Percentiles rank a stretch among this genome's conserved stretches.
These are phyloP conservation scores for Marasmius oreades DNA, from an alignment of 1,284 basidiomycete genomes.

Conservation along the genomic window DNA sequence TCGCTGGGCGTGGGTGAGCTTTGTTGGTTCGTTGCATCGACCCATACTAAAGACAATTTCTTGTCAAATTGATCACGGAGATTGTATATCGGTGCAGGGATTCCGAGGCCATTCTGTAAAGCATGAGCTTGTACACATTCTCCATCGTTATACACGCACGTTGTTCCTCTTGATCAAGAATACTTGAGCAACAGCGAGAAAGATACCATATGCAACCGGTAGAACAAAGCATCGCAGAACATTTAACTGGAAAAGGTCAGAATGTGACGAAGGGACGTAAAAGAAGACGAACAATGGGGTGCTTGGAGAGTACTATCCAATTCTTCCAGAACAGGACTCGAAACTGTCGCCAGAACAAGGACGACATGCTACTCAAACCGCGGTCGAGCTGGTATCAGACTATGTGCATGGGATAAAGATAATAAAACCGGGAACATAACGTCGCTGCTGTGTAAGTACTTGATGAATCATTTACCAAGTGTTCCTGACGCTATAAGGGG, in stretches of 20 bases:
- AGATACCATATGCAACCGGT: slow-evolving; percentile 67
- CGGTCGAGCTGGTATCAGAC: not conserved
- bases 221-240: slow-evolving; percentile 63
- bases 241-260: slow-evolving; percentile 43
- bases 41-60: slow-evolving; percentile 58
- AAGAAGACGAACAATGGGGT: slow-evolving; percentile 52
- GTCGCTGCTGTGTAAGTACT: not conserved
- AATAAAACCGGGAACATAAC: not conserved
- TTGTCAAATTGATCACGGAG: slow-evolving; percentile 50
- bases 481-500: not conserved
- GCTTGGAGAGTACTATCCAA: slow-evolving; percentile 65
- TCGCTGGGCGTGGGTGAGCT: slow-evolving; percentile 46
- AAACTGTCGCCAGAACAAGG: slow-evolving; percentile 59
- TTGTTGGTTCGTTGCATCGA: slow-evolving; percentile 53
- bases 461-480: not conserved
- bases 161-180: slow-evolving; percentile 56
- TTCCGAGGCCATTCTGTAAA: slow-evolving; percentile 61
- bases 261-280: not conserved
- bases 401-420: not conserved
- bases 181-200: slow-evolving; percentile 60
- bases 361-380: slow-evolving; percentile 18
- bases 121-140: not conserved
- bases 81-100: slow-evolving; percentile 45
- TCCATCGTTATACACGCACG: slow-evolving; percentile 32
- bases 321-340: slow-evolving; percentile 69